Percentiles rank a stretch among this genome's conserved stretches.
These are phyloP conservation scores for Eutypa lata DNA, from an alignment of 2,329 filamentous ascomycete genomes.

Conservation along the genomic window DNA sequence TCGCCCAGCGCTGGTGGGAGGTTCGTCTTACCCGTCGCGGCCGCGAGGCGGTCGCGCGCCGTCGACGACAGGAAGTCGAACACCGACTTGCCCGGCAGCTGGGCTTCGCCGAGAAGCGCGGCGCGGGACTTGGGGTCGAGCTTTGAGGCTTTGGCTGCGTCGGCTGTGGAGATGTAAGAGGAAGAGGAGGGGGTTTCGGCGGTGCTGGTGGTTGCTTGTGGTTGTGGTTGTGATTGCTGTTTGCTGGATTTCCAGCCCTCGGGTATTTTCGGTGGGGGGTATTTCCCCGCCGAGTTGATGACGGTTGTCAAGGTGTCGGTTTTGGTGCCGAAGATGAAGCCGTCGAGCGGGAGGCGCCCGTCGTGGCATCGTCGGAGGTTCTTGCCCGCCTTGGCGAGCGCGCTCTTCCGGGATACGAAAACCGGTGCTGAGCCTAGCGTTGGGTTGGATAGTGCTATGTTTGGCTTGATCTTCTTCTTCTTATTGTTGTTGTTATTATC, in stretches of 20 bases:
- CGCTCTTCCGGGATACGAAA: conserved; percentile 69
- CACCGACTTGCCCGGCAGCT: conserved; percentile 86
- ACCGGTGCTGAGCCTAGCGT: conserved; percentile 64
- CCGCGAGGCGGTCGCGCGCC: conserved; percentile 72
- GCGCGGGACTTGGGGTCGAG: conserved; percentile 76
- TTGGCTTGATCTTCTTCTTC: conserved; percentile 57
- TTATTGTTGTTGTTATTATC: conserved; percentile 61
- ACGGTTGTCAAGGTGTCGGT: conserved; percentile 45
- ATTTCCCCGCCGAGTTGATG: conserved; percentile 40
- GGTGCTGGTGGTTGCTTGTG: conserved; percentile 6
- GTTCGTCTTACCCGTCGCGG: conserved; percentile 70
- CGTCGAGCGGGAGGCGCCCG: conserved; percentile 73
- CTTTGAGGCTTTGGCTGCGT: conserved; percentile 73
- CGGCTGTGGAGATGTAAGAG: conserved; percentile 63
- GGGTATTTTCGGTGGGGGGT: conserved; percentile 66
- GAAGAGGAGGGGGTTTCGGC: conserved; percentile 19
- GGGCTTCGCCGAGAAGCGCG: conserved; percentile 73
- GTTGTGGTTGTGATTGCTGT: conserved; percentile 31
- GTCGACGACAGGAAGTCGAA: conserved; percentile 87
- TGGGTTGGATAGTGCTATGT: conserved; percentile 58
- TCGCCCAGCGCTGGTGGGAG: conserved; percentile 78
- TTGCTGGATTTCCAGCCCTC: conserved; percentile 69
- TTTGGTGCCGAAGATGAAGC: conserved; percentile 68
- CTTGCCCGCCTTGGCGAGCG: conserved; percentile 33
- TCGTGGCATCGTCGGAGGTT: conserved; percentile 74